A percentile compares a stretch with the other conserved stretches of the same genome.
These are phyloP conservation scores for Daldinia vernicosa DNA, from an alignment of 495 filamentous ascomycete species.

Conservation along the genomic window DNA sequence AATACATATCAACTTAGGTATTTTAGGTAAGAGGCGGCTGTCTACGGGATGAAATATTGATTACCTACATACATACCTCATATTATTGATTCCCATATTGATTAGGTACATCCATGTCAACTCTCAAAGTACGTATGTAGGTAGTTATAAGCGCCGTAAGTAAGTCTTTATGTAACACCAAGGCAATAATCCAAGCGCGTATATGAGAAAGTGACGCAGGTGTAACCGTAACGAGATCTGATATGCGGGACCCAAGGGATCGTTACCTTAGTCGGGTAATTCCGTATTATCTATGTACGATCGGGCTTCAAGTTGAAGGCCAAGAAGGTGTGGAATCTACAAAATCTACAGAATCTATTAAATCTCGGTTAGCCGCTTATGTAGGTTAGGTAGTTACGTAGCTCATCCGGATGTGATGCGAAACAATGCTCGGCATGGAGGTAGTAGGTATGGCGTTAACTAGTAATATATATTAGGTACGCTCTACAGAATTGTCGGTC, in stretches of 20 bases:
- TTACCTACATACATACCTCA: constrained; percentile 1
- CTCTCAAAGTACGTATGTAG: not conserved
- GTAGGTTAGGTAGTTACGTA: not conserved
- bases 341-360: not conserved
- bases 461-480: not conserved
- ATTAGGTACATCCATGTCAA: not conserved
- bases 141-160: not conserved
- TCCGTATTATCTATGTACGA: not conserved
- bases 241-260: constrained; percentile 11
- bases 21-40: not conserved
- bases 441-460: constrained; percentile 1
- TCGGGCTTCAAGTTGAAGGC: not conserved
- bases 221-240: constrained; percentile 23
- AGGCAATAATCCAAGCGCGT: not conserved
- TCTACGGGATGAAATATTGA: not conserved
- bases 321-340: not conserved
- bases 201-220: not conserved
- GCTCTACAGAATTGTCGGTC: too few species aligned
- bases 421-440: constrained; percentile 8
- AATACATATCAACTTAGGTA: not conserved
- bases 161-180: not conserved
- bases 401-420: constrained; percentile 9
- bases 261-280: not conserved
- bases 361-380: constrained; percentile 18
- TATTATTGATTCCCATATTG: not conserved